Evolutionary conservation across 768 basidiomycete species (phyloP), one percentile per base, ranked within the genome.

Genomic region (Phlebiopsis gigantea): DNA sequence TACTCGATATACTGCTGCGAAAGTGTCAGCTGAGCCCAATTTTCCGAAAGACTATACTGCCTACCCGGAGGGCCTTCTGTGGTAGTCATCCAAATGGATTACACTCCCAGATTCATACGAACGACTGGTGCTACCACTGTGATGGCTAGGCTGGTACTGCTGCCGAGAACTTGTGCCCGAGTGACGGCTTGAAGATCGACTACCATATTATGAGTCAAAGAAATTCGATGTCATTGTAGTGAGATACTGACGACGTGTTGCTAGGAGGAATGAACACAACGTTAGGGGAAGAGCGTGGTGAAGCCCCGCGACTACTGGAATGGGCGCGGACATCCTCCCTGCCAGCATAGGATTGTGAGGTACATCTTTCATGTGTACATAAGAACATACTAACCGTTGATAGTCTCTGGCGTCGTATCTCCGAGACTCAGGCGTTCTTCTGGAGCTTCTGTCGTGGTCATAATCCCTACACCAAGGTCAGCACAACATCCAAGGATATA

Each of bases 381-480:
- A 15, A 30, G 7, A 17, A 19, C 25, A 28, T 17, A 44, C 57
- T 28, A 17, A 46, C 54, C 29, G 30, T 4, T 24, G 25, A 21
- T 55, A 55, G 17, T 55, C 43, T 15, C 30, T 19, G 28, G 21
- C 43, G 5, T 19, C 54, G 4, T 55, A 46, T 25, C 45, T 43
- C 14, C 46, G 45, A 12, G 54, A 55, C 17, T 45, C 31, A 21
- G 46, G 46, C 7, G 44, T 29, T 6, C 54, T 25, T 17, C 6
- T 47, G 5, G 44, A 46, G 24, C 5, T 29, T 46, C 41, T 39
- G 42, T 61, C 45, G 39, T 54, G 46, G n/a, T 62, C 65, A 45
- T 55, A 59, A 17, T 46, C 50, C 24, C 66, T 65, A 46, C 62
- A 22, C 7, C 19, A 26, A 34, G 25, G 51, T 30, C 55, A 5